Percentiles rank a stretch among this genome's conserved stretches.
Evolutionary conservation across 1,284 basidiomycete genomes (phyloP).

Genomic region (Ustilago loliicola): DNA sequence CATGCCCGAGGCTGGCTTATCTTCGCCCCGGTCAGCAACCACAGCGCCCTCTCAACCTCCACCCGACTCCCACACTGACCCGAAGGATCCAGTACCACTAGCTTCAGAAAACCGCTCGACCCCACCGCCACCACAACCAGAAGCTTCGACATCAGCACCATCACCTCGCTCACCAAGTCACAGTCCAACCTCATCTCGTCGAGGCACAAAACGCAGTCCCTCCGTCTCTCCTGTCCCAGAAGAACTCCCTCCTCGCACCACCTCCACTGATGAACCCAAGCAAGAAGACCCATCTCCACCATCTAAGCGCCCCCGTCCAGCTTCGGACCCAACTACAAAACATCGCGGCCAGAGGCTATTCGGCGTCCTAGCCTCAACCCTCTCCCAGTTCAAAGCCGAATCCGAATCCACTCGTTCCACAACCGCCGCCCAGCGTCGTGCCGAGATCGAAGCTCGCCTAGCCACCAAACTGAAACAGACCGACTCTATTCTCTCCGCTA

Average conservation of each 20-base stretch:
- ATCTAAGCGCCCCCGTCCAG: background rate
- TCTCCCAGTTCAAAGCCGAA: constrained; percentile 38
- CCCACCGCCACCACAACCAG: background rate
- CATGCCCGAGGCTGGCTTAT: background rate
- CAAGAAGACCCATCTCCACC: constrained; percentile 9
- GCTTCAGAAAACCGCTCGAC: background rate
- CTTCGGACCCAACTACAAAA: constrained; percentile 13
- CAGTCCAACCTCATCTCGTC: constrained; percentile 7
- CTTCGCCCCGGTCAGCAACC: background rate
- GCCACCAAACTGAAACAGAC: constrained; percentile 15
- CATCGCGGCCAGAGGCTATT: constrained; percentile 30
- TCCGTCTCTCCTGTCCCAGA: constrained; percentile 34
- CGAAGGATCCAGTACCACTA: background rate
- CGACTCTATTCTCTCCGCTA: background rate
- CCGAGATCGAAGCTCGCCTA: constrained; percentile 22
- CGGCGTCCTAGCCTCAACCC: constrained; percentile 31
- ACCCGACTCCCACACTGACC: background rate
- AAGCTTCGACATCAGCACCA: background rate
- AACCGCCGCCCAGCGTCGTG: constrained; percentile 6
- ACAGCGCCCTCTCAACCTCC: background rate
- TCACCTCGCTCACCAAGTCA: background rate
- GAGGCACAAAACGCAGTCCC: constrained; percentile 13
- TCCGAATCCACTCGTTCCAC: constrained; percentile 21
- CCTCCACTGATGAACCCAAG: background rate
- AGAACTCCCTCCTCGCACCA: constrained; percentile 11